Base-by-base conservation (phyloP, 495 filamentous ascomycete species). In the Annulohypoxylon maeteangense region DNA sequence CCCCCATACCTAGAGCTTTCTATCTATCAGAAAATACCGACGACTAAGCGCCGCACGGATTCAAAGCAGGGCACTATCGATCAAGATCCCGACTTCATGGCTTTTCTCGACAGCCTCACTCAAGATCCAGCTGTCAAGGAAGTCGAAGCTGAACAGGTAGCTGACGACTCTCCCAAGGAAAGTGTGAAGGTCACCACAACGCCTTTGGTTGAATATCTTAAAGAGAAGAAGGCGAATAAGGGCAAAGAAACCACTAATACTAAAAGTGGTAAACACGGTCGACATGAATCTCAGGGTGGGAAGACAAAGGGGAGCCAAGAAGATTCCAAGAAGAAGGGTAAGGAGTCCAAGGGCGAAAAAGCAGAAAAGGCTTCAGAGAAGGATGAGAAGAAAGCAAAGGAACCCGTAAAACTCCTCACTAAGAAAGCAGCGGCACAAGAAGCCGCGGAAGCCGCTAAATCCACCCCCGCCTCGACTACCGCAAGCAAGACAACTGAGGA, bases 41-140 rank as follows among this genome's bases (percentile, higher is more conserved):
- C 84, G 6, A 79, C 75, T 6, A 91, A 90, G 65, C 90, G 86
- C 72, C 89, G 93, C 22, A 87, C 87, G 50, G 95, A 99, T 84
- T 87, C 87, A 64, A 90, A 95, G 3, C 92, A 97, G 77, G 95
- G 96, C 45, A 96, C 93, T 4, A 98, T 99, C 64, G 95, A 99
- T 71, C 93, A 95, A 73, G 95, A 99, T 76, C 88, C 91, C 0
- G 95, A 98, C 62, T 98, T 98, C 70, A 96, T 97, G 80, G 87
- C 87, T 20, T 99, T 98, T 75, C 87, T 99, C 6, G 92, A 96
- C 78, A 90, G 87, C 53, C 86, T 97, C 7, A 95, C 94, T 2
- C 91, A 92, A 56, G 93, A 93, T 0, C 87, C 91, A 29, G 80
- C 76, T 4, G 47, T 80, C 14, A 86, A 83, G 36, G 80, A 82